Evolutionary conservation across 2,329 filamentous ascomycete genomes (phyloP).

Genomic region (Exutisphaerella laricina): DNA sequence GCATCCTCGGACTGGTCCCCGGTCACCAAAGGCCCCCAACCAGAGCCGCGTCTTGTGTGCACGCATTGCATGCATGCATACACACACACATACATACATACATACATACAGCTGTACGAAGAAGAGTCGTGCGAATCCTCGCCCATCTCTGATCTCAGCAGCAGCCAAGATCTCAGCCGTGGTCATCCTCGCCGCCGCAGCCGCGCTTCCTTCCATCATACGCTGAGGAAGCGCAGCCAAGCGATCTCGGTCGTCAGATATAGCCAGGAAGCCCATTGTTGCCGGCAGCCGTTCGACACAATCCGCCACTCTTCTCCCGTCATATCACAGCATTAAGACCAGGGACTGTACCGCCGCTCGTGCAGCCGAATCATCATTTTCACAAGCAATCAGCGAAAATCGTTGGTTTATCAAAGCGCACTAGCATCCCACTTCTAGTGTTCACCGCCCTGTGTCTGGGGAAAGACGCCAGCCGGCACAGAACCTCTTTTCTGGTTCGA

Average conservation of each 20-base stretch:
- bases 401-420: too few species aligned
- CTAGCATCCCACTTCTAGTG: conserved; percentile 6
- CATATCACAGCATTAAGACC: not conserved
- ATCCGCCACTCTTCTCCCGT: not conserved
- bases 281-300: not conserved
- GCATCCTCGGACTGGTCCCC: conserved; percentile 1
- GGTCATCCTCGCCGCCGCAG: conserved; percentile 12
- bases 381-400: too few species aligned
- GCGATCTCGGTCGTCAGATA: conserved; percentile 6
- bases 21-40: not conserved
- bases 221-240: conserved; percentile 10
- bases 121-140: conserved; percentile 18
- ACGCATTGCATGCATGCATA: too few species aligned
- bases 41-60: conserved; percentile 3
- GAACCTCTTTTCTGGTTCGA: not conserved
- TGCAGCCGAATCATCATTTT: too few species aligned
- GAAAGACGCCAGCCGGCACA: not conserved
- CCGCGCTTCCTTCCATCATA: conserved; percentile 13
- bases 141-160: conserved; percentile 1
- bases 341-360: not conserved
- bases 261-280: conserved; percentile 5
- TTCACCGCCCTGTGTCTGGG: conserved; percentile 6
- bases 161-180: conserved; percentile 11
- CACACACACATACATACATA: too few species aligned
- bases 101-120: too few species aligned